Evolutionary conservation across 202 grass and related monocot species (phyloP).

Genomic region (Brachypodium distachyon): DNA sequence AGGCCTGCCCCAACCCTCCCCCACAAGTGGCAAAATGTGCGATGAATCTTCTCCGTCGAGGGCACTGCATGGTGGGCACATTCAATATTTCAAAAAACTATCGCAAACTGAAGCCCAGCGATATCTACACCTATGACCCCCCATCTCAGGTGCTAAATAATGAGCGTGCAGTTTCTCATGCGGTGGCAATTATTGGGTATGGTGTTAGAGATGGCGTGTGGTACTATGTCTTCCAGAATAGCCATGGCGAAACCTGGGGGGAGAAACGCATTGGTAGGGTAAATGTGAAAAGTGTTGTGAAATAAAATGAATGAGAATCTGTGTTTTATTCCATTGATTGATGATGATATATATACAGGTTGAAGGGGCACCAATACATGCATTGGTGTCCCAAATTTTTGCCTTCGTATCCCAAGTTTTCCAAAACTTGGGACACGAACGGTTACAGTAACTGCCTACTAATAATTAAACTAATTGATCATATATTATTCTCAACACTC

Average conservation of each 20-base stretch:
- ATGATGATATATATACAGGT: no score
- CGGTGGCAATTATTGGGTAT: not conserved
- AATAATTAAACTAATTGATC: no score
- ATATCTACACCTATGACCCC: not conserved
- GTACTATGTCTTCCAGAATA: not conserved
- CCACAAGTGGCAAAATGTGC: not conserved
- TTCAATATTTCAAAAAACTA: not conserved
- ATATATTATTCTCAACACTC: no score
- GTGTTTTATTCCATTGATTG: no score
- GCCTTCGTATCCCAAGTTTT: no score
- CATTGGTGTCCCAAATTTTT: no score
- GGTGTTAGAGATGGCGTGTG: not conserved
- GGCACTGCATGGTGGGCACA: not conserved
- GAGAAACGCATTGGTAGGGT: not conserved
- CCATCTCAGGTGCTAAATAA: fast-evolving
- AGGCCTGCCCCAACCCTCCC: not conserved
- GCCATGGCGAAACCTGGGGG: not conserved
- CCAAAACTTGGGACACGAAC: no score
- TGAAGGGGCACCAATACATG: no score
- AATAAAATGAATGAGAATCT: no score
- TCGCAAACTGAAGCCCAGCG: not conserved
- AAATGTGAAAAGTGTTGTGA: not conserved
- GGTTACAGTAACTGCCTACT: no score
- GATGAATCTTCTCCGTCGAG: not conserved
- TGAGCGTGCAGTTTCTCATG: not conserved